Evolutionary conservation across 2,329 filamentous ascomycete genomes (phyloP), one percentile per base, ranked within the genome.

Genomic region (Talaromyces marneffei): DNA sequence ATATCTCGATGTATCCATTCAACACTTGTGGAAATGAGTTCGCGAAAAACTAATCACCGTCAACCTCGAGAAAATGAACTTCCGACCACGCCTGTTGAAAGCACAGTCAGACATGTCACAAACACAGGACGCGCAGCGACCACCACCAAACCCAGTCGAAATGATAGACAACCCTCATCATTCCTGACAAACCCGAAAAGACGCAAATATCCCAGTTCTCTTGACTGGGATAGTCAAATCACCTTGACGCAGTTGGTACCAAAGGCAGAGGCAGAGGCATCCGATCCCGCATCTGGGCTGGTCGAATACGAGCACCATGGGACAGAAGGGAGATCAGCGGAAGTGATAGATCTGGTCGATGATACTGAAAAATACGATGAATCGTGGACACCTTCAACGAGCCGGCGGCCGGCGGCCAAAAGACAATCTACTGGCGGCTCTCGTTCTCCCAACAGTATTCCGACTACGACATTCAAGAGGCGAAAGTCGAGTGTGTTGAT

Each of bases 161-260:
- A 39, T 33, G 44, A 53, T 9, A 55, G 31, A 29, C 16, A 20
- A 35, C 12, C 29, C 33, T 37, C 57, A 31, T 66, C 65, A 16
- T 62, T 65, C 8, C 59, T 63, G n/a, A 68, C 62, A 48, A 64
- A 63, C 5, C 62, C 57, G 37, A 71, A 67, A 53, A 65, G 64
- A 48, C 63, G 18, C 29, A 54, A 52, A 56, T 44, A 25, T 10
- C 40, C 37, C 16, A 63, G 66, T 4, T 23, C 68, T 4, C 53
- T 64, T n/a, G 65, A 62, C 48, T 65, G 67, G 16, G 64, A 57
- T 7, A 71, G 68, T 14, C 76, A 78, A 52, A 70, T 73, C 2
- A 78, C 76, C 0, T 69, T 78, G 16, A 78, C 76, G 1, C 76
- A 78, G 61, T 75, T 78, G 54, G 74, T 62, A 74, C 39, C 77